phyloP scores from a whole-genome alignment of 768 basidiomycete genomes.

The Dictyophora rubrovolvata region DNA sequence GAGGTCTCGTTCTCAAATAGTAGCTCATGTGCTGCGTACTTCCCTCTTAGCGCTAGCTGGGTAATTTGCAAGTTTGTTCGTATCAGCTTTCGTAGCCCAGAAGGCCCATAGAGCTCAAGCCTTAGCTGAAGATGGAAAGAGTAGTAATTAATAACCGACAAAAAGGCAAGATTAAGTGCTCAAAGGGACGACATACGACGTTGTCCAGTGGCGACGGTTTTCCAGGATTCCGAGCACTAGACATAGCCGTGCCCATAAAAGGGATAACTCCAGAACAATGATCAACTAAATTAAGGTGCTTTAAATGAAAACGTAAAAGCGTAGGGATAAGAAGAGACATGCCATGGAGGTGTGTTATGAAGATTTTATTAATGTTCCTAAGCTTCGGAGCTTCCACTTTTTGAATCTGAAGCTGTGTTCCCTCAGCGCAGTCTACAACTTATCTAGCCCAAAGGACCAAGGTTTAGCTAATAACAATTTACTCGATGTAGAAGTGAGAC shows the following conservation, averaged over 20 bases:
- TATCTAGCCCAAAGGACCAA: background rate
- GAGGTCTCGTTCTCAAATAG: constrained; percentile 43
- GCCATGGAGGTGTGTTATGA: constrained; percentile 85
- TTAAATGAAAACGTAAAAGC: background rate
- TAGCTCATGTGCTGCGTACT: constrained; percentile 73
- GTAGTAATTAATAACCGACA: constrained; percentile 12
- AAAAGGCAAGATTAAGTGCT: background rate
- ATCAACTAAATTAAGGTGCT: constrained; percentile 35
- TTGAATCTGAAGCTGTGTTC: constrained; percentile 58
- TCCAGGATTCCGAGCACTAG: constrained; percentile 26
- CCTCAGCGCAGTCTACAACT: constrained; percentile 85
- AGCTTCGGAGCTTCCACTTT: constrained; percentile 25
- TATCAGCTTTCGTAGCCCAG: constrained; percentile 65
- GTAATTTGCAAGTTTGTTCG: constrained; percentile 65
- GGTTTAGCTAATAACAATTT: background rate
- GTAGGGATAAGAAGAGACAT: constrained; percentile 10
- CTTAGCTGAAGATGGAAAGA: constrained; percentile 6
- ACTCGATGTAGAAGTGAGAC: constrained; percentile 14
- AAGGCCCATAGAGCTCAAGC: constrained; percentile 71
- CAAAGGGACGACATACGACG: background rate
- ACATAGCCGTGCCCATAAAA: constrained; percentile 48
- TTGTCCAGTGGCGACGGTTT: constrained; percentile 8
- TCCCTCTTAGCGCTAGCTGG: constrained; percentile 44
- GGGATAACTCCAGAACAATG: constrained; percentile 69
- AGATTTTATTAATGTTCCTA: constrained; percentile 52